These are phyloP conservation scores for Termitomyces sp. DNA, from an alignment of 768 basidiomycete genomes.

Conservation along the genomic window DNA sequence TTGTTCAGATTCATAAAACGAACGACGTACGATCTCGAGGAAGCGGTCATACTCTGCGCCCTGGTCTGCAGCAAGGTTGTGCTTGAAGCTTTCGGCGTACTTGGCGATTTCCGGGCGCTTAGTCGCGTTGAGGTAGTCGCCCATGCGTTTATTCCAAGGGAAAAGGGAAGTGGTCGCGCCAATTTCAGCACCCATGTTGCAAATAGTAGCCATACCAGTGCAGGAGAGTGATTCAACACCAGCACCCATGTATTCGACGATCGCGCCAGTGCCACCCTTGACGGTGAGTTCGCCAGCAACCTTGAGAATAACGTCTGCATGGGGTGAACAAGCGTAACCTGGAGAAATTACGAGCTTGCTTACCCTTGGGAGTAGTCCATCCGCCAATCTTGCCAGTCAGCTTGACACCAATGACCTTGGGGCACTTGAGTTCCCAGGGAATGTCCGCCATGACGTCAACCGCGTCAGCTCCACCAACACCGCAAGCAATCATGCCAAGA, in stretches of 20 bases:
- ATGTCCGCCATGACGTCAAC: constrained; percentile 98
- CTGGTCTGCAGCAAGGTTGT: constrained; percentile 89
- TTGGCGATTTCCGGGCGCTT: constrained; percentile 83
- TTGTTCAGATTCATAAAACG: background rate
- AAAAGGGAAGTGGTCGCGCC: constrained; percentile 98
- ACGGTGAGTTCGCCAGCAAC: constrained; percentile 98
- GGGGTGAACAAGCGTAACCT: constrained; percentile 9
- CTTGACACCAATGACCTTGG: constrained; percentile 98
- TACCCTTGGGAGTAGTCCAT: constrained; percentile 98
- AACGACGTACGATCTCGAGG: constrained; percentile 78
- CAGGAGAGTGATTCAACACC: constrained; percentile 96
- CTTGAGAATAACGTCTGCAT: constrained; percentile 93
- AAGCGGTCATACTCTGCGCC: constrained; percentile 90
- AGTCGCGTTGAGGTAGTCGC: constrained; percentile 91
- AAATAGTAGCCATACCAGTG: constrained; percentile 99
- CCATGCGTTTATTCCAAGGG: constrained; percentile 98
- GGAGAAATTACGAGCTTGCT: constrained; percentile 13
- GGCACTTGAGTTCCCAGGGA: constrained; percentile 99
- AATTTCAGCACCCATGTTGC: constrained; percentile 99
- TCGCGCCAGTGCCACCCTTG: constrained; percentile 98
- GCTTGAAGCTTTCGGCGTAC: constrained; percentile 85
- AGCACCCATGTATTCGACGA: constrained; percentile 94
- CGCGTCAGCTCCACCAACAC: constrained; percentile 99
- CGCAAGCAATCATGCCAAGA: constrained; percentile 98
- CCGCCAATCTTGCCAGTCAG: constrained; percentile 92